Evolutionary conservation across 352 stramenopile species (phyloP).

Genomic region (Pythium phragmitis): DNA sequence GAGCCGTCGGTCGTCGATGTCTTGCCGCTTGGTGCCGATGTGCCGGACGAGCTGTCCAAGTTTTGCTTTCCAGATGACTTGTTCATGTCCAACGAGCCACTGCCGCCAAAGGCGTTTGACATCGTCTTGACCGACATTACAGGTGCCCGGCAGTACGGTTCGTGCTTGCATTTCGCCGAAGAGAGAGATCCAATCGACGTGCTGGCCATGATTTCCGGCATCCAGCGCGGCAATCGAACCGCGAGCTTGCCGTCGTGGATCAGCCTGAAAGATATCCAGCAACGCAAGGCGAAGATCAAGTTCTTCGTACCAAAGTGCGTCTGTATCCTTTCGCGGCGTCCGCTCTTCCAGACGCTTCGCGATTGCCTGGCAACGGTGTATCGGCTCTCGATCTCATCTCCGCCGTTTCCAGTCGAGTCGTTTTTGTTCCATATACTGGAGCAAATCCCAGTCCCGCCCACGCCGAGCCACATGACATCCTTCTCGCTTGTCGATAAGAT

Average conservation of each 20-base stretch:
- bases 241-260: conserved; percentile 61
- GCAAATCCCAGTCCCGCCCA: conserved; percentile 39
- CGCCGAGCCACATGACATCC: conserved; percentile 30
- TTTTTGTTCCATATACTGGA: conserved; percentile 60
- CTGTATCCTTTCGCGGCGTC: conserved; percentile 54
- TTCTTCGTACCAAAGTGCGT: conserved; percentile 68
- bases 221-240: conserved; percentile 37
- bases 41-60: conserved; percentile 69
- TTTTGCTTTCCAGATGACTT: conserved; percentile 71
- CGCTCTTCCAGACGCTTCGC: conserved; percentile 60
- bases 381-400: conserved; percentile 37
- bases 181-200: conserved; percentile 62
- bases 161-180: conserved; percentile 66
- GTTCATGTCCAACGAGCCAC: conserved; percentile 40
- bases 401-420: conserved; percentile 36
- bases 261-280: conserved; percentile 67
- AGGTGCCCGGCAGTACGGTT: conserved; percentile 48
- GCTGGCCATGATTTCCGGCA: conserved; percentile 51
- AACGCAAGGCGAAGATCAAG: conserved; percentile 47
- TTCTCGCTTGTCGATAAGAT: conserved; percentile 41
- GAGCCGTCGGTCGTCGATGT: conserved; percentile 56
- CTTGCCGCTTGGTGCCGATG: conserved; percentile 36
- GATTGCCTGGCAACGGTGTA: conserved; percentile 48
- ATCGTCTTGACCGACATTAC: conserved; percentile 77
- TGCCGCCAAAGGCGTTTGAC: conserved; percentile 52